Conservation (phyloP, 1,139 yeast species). For the Yamadazyma aaseri region DNA sequence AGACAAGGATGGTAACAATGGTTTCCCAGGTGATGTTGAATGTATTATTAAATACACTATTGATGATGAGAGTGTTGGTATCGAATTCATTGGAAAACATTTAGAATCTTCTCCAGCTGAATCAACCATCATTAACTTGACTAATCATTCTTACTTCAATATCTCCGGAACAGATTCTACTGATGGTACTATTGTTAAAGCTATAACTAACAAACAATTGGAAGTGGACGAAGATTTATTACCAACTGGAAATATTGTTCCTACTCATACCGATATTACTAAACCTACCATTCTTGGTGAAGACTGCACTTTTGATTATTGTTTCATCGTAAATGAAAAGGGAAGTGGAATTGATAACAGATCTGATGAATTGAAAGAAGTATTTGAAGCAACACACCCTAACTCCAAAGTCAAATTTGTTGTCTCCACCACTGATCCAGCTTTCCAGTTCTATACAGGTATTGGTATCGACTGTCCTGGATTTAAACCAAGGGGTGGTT, state of each 20-base stretch:
- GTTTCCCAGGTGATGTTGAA: slow-evolving; percentile 55
- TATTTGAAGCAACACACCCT: slow-evolving; percentile 51
- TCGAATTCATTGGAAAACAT: slow-evolving; percentile 50
- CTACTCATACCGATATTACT: slow-evolving; percentile 19
- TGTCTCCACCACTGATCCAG: slow-evolving; percentile 62
- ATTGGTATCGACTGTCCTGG: slow-evolving; percentile 45
- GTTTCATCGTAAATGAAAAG: slow-evolving; percentile 45
- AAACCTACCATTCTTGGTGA: slow-evolving; percentile 22
- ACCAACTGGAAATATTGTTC: slow-evolving; percentile 53
- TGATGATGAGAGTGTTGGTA: slow-evolving; percentile 26
- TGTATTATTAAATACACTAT: slow-evolving; percentile 44
- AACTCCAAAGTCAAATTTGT: slow-evolving; percentile 40
- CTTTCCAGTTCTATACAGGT: slow-evolving; percentile 69
- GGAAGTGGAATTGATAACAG: slow-evolving; percentile 45
- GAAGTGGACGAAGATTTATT: slow-evolving; percentile 38
- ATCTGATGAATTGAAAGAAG: slow-evolving; percentile 26
- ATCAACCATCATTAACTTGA: slow-evolving; percentile 55
- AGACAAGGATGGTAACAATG: slow-evolving; percentile 50
- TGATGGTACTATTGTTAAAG: slow-evolving; percentile 34
- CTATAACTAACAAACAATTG: slow-evolving; percentile 30
- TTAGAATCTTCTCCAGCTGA: slow-evolving; percentile 34
- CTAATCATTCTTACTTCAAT: slow-evolving; percentile 67
- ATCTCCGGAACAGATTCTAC: slow-evolving; percentile 25
- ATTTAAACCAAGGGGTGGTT: slow-evolving; percentile 50
- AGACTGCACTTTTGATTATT: slow-evolving; percentile 45